Evolutionary conservation across 345 rosid genomes (phyloP).

Genomic region (Citrus australasica): DNA sequence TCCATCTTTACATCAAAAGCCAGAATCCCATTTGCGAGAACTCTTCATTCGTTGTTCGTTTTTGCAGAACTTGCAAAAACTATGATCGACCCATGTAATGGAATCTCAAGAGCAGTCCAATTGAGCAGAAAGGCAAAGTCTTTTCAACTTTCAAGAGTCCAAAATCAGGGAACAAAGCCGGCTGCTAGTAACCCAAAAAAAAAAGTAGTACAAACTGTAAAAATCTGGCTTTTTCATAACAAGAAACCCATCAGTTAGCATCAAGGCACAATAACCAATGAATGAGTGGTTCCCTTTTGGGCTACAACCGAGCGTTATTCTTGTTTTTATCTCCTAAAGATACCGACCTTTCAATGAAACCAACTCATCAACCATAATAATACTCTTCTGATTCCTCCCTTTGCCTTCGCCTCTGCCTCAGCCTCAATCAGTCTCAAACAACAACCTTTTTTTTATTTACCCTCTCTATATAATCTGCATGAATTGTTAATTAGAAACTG

Average conservation of each 20-base stretch:
- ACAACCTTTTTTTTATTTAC: neutral
- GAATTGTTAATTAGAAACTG: constrained; percentile 36
- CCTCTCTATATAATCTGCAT: constrained; percentile 11
- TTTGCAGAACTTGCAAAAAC: constrained; percentile 17
- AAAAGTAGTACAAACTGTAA: neutral
- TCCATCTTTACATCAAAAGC: constrained; percentile 22
- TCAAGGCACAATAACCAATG: constrained; percentile 56
- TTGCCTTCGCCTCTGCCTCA: neutral
- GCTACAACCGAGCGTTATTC: constrained; percentile 1
- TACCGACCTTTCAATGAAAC: constrained; percentile 52
- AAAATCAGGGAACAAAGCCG: constrained; percentile 63
- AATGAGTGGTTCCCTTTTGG: constrained; percentile 17
- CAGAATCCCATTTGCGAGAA: neutral
- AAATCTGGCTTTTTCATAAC: constrained; percentile 35
- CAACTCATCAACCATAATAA: constrained; percentile 15
- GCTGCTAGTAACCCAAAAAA: constrained; percentile 26
- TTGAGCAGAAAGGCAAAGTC: constrained; percentile 20
- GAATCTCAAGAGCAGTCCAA: constrained; percentile 34
- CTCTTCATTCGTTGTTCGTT: neutral
- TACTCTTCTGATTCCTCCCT: constrained; percentile 5
- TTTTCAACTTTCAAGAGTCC: constrained; percentile 21
- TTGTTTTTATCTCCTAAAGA: constrained; percentile 37
- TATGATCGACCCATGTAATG: constrained; percentile 32
- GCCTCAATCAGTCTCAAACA: constrained; percentile 4
- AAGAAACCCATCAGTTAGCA: constrained; percentile 39